Evolutionary conservation across 2,329 filamentous ascomycete species (phyloP), one percentile per base, ranked within the genome.

Genomic region (Neurospora sp.): DNA sequence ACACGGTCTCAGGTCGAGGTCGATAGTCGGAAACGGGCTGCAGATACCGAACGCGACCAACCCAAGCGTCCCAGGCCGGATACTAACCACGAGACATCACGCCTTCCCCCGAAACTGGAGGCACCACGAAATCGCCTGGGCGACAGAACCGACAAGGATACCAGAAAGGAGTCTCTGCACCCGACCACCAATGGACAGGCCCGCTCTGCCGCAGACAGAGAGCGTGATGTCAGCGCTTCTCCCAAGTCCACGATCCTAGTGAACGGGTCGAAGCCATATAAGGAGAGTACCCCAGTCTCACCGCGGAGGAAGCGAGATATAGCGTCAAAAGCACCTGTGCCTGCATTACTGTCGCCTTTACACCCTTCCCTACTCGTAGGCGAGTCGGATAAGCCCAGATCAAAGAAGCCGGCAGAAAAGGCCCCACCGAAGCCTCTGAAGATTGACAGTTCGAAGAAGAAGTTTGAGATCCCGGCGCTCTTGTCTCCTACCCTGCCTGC

Each of bases 401-500:
- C 52, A 76, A 81, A 76, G 72, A 77, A 74, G 52, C 71, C 69
- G 6, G 71, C 72, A 23, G 77, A 73, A 15, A 79, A 72, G 70
- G 62, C 71, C 28, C 69, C 72, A 46, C 66, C 74, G 75, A 73
- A 76, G 70, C 39, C 73, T 2, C 67, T 71, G 17, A 82, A 78
- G 72, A 67, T 74, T 74, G 73, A 72, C 71, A 11, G 77, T 77
- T 40, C 62, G 9, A 74, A 80, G 23, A 82, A 76, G 67, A 76
- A 79, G 1, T 76, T 77, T 9, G 79, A 78, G 66, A 76, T 88
- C 36, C 86, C 86, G 0, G 79, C 82, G 0, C 78, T 88, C 7
- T 79, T 89, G 11, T 89, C 86, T 0, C 86, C 86, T 0, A 88
- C 86, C 0, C 76, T 89, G 7, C 86, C 86, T 1, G 79, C 84